Conservation (phyloP, 306 rosid species). For the Hippophae tibetana region DNA sequence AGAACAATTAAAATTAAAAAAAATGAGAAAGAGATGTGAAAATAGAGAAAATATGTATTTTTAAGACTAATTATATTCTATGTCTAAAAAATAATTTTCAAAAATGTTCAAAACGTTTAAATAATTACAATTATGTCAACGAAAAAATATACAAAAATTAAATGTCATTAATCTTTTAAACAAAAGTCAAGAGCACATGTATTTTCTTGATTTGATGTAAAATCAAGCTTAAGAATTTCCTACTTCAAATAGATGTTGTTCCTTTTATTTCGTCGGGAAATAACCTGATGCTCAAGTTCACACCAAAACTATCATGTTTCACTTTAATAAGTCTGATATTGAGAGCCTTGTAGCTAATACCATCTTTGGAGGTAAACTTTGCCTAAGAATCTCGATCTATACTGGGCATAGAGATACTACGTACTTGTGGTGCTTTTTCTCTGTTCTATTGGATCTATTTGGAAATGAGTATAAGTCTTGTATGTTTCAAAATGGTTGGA, state of each 20-base stretch:
- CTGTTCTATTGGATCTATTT: conserved; percentile 37
- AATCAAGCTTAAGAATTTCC: conserved; percentile 37
- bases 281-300: conserved; percentile 17
- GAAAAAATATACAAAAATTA: too few species aligned
- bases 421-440: conserved; percentile 29
- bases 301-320: conserved; percentile 46
- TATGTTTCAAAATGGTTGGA: conserved; percentile 60
- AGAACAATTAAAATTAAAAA: too few species aligned
- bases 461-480: conserved; percentile 27
- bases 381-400: conserved; percentile 37
- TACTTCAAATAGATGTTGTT: conserved; percentile 30
- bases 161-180: too few species aligned
- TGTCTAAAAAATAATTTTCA: too few species aligned
- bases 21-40: too few species aligned
- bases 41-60: too few species aligned
- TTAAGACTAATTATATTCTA: too few species aligned
- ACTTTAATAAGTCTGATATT: conserved; percentile 41
- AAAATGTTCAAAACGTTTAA: too few species aligned
- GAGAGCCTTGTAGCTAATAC: conserved; percentile 9
- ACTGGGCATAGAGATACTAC: conserved; percentile 22
- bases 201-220: conserved; percentile 27
- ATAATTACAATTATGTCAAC: too few species aligned
- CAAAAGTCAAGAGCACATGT: too few species aligned
- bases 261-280: conserved; percentile 20
- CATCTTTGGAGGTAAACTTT: conserved; percentile 2